phyloP scores from a whole-genome alignment of 192 early-diverging fungal genomes.

The Coemansia sp. region DNA sequence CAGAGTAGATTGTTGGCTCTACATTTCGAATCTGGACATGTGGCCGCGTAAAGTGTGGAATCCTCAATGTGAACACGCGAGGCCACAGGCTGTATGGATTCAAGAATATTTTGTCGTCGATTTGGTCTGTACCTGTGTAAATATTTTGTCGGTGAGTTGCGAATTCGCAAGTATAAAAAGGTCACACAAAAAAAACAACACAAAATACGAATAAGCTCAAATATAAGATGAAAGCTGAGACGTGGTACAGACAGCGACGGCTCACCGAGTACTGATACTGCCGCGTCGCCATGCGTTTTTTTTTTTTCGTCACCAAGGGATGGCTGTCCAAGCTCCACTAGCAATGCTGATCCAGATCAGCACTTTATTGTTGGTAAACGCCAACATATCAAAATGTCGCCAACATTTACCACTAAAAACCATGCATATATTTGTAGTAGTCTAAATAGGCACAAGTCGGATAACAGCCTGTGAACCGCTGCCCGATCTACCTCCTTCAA shows the following conservation, averaged over 20 bases:
- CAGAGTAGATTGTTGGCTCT: not conserved
- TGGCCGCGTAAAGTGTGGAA: not conserved
- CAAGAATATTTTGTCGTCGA: not conserved
- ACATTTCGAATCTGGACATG: not conserved
- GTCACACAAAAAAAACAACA: not conserved
- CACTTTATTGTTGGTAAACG: not conserved
- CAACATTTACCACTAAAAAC: not conserved
- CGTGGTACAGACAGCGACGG: not conserved
- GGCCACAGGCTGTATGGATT: not conserved
- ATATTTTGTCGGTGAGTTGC: not conserved
- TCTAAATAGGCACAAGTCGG: slow-evolving; percentile 20
- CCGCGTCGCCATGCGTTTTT: not conserved
- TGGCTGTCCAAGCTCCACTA: not conserved
- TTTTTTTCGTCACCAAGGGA: not conserved
- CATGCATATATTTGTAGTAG: not conserved
- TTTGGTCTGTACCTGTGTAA: not conserved
- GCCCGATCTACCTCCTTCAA: not conserved
- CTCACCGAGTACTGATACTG: not conserved
- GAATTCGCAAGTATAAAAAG: not conserved
- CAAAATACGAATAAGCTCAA: not conserved
- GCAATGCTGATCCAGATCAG: not conserved
- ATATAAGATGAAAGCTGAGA: not conserved
- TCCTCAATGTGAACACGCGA: not conserved
- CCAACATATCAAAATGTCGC: not conserved
- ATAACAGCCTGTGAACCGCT: slow-evolving; percentile 22